A percentile compares a stretch with the other conserved stretches of the same genome.
phyloP scores from a whole-genome alignment of 2,329 filamentous ascomycete genomes.

The Aspergillus ibericus region DNA sequence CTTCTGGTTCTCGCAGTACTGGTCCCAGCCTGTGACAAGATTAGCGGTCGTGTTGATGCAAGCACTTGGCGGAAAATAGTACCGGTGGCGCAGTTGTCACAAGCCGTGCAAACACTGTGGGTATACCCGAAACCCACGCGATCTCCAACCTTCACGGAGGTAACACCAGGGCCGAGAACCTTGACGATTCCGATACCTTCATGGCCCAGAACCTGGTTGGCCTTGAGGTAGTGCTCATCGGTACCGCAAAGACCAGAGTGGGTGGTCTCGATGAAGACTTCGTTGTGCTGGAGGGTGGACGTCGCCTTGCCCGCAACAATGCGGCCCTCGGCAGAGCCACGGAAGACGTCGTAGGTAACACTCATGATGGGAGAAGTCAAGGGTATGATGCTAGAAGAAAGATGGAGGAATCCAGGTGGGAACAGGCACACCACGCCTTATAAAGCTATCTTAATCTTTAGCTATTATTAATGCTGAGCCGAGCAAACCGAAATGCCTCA shows the following conservation, averaged over 20 bases:
- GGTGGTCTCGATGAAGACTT: conserved; percentile 23
- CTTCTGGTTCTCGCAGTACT: conserved; percentile 25
- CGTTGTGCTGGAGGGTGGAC: conserved; percentile 10
- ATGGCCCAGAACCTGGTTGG: conserved; percentile 47
- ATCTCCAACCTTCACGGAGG: conserved; percentile 46
- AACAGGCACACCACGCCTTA: not conserved
- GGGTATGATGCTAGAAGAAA: not conserved
- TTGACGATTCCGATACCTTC: conserved; percentile 55
- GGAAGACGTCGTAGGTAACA: conserved; percentile 19
- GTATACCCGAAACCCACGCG: conserved; percentile 35
- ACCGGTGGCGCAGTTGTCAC: conserved; percentile 31
- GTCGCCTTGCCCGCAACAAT: conserved; percentile 12
- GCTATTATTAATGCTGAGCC: not conserved
- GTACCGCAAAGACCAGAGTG: conserved; percentile 27
- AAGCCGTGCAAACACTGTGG: conserved; percentile 30
- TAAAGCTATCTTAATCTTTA: not conserved
- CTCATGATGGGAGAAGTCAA: not conserved
- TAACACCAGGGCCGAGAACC: conserved; percentile 46
- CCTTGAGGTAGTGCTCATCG: conserved; percentile 21
- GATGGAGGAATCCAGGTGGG: not conserved
- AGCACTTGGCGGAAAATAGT: not conserved
- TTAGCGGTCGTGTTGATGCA: not conserved
- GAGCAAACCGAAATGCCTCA: not conserved
- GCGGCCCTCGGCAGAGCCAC: conserved; percentile 18
- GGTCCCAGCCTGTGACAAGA: conserved; percentile 16